A percentile compares a stretch with the other conserved stretches of the same genome.
phyloP scores from a whole-genome alignment of 2,329 filamentous ascomycete species.

The Cladosporium austrohemisphaericum region DNA sequence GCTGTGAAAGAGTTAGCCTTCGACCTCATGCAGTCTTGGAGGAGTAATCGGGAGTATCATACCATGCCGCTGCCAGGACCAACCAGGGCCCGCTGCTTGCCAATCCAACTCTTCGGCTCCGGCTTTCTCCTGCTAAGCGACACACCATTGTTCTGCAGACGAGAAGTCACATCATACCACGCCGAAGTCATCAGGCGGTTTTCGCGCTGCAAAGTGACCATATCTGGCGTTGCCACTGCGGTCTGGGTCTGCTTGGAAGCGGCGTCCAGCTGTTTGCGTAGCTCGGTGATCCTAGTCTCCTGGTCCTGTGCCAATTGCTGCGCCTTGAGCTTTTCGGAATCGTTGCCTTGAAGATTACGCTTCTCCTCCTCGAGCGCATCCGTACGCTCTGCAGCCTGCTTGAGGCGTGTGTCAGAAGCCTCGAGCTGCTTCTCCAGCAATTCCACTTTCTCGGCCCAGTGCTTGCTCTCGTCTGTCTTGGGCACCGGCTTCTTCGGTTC shows the following conservation, averaged over 20 bases:
- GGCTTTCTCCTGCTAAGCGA: constrained; percentile 72
- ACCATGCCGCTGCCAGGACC: constrained; percentile 25
- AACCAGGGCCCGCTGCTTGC: constrained; percentile 65
- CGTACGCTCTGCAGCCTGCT: constrained; percentile 31
- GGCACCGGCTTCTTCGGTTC: constrained; percentile 13
- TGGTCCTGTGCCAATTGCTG: constrained; percentile 25
- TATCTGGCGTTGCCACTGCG: constrained; percentile 36
- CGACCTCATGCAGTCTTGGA: neutral
- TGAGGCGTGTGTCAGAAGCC: constrained; percentile 30
- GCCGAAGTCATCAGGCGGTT: constrained; percentile 76
- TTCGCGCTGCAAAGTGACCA: constrained; percentile 71
- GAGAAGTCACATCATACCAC: constrained; percentile 77
- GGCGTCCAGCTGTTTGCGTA: constrained; percentile 29
- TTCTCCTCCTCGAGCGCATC: constrained; percentile 28
- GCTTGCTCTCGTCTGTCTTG: constrained; percentile 26
- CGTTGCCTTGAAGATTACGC: constrained; percentile 16
- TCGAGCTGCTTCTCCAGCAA: constrained; percentile 32
- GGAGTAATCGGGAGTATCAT: constrained; percentile 1
- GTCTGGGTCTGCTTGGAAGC: constrained; percentile 21
- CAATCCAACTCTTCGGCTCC: constrained; percentile 75
- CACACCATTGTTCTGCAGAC: constrained; percentile 79
- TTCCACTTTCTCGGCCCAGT: constrained; percentile 29
- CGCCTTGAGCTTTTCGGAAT: constrained; percentile 19
- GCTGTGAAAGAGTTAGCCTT: constrained; percentile 3
- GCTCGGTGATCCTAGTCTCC: constrained; percentile 26